Base-by-base conservation (phyloP, 2,329 filamentous ascomycete genomes). In the Ophiostoma fasciatum region DNA sequence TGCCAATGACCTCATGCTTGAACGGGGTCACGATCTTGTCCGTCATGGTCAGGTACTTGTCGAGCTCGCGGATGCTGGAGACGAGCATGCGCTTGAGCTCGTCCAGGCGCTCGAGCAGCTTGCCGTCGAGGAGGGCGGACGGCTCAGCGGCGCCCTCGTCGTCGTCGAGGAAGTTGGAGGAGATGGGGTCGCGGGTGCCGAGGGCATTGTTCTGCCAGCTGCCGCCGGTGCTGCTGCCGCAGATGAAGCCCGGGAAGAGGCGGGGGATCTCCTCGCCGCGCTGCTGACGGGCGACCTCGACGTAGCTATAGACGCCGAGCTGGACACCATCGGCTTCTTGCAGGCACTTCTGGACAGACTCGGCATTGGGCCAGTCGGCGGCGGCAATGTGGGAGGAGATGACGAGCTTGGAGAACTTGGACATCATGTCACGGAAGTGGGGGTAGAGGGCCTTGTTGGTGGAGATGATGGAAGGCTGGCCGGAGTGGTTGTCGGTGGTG, bases 361-460 rank as follows among this genome's bases (percentile, higher is more conserved):
- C 90, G 13, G 83, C 78, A 37, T 88, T 85, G 8, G 88, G 87
- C 74, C 85, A 96, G 59, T 98, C 90, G 23, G 88, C 83, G 6
- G 88, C 85, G 27, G 90, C 90, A 53, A 98, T 94, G 53, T 98
- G 90, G 12, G 90, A 96, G 3, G 90, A 98, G 33, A 98, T 78
- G 30, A 98, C 90, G 9, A 98, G 68, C 56, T 98, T 98, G n/a
- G 90, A 96, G 56, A 98, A 98, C 49, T 93, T 87, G 30, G 90
- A 96, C 90, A 98, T 98, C 78, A 96, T 96, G 53, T 96, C 90
- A 36, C 90, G 71, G 59, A 98, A 98, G 57, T 96, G 87, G 18
- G 90, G 90, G 52, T 96, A 96, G 13, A 98, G 64, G 0, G 85
- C 82, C 56, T 96, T 96, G 64, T 98, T 98, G 5, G 84, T 92